These are phyloP conservation scores for Neofusicoccum cordaticola DNA, from an alignment of 2,329 filamentous ascomycete genomes.

Conservation along the genomic window DNA sequence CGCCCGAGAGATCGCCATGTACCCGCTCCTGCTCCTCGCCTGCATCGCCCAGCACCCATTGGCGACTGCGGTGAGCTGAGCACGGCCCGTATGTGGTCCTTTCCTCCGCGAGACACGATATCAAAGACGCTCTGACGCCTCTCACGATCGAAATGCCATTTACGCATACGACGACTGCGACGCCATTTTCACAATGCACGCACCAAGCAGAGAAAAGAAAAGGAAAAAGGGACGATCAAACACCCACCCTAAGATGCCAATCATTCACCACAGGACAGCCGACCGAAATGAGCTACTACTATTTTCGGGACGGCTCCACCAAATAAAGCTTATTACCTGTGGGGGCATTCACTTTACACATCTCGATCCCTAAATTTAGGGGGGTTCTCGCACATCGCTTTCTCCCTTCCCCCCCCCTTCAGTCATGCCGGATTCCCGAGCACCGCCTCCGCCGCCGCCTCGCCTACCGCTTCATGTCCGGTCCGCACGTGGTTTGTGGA, in stretches of 20 bases:
- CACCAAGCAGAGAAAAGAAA: neutral
- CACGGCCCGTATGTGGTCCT: neutral
- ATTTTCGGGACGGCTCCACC: conserved; percentile 4
- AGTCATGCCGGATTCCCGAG: neutral
- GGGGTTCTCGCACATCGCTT: neutral
- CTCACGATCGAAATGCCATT: conserved; percentile 8
- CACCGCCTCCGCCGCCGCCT: neutral
- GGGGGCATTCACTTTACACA: neutral
- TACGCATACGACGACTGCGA: conserved; percentile 1
- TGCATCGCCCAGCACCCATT: neutral
- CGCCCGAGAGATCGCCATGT: conserved; percentile 3
- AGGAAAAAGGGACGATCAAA: neutral
- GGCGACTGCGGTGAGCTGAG: neutral
- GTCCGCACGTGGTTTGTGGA: too few relatives aligned
- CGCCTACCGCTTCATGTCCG: neutral
- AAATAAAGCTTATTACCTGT: conserved; percentile 8
- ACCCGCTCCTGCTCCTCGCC: neutral
- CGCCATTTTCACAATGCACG: neutral
- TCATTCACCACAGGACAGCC: neutral
- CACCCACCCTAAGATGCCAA: neutral
- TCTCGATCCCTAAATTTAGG: neutral
- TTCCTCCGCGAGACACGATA: neutral
- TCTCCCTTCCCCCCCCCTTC: neutral
- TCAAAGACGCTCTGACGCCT: neutral
- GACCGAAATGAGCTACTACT: conserved; percentile 5